Evolutionary conservation across 2,329 filamentous ascomycete genomes (phyloP).

Genomic region (Plectosphaerella cucumerina): DNA sequence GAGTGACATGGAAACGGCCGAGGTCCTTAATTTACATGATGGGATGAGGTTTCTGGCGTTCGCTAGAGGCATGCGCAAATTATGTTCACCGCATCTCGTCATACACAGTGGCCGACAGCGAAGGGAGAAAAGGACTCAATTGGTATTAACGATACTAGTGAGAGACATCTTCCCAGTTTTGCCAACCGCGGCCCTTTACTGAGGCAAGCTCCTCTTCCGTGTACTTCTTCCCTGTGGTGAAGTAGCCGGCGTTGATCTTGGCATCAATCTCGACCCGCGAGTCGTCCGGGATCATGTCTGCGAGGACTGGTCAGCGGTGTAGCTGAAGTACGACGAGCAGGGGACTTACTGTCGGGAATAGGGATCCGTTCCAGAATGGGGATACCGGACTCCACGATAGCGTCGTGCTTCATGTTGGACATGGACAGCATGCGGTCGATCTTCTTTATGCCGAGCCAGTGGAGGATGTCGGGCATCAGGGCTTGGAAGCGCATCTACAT

Average conservation of each 20-base stretch:
- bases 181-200: conserved; percentile 88
- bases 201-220: conserved; percentile 79
- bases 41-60: too few relatives aligned
- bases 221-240: conserved; percentile 87
- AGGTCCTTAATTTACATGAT: too few relatives aligned
- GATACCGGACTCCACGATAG: conserved; percentile 77
- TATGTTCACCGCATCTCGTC: too few relatives aligned
- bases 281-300: conserved; percentile 90
- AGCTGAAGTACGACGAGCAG: conserved; percentile 68
- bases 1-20: too few relatives aligned
- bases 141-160: not conserved
- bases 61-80: too few relatives aligned
- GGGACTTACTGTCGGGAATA: conserved; percentile 16
- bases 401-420: conserved; percentile 96
- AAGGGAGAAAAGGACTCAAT: too few relatives aligned
- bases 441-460: conserved; percentile 98
- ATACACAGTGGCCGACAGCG: too few relatives aligned
- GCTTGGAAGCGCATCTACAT: conserved; percentile 86
- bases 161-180: conserved; percentile 48
- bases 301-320: conserved; percentile 86
- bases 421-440: conserved; percentile 98
- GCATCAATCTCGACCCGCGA: conserved; percentile 96
- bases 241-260: conserved; percentile 89
- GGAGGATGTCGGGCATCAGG: conserved; percentile 94
- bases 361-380: conserved; percentile 14